phyloP scores from a whole-genome alignment of 2,329 filamentous ascomycete genomes.

The Diplodia seriata region DNA sequence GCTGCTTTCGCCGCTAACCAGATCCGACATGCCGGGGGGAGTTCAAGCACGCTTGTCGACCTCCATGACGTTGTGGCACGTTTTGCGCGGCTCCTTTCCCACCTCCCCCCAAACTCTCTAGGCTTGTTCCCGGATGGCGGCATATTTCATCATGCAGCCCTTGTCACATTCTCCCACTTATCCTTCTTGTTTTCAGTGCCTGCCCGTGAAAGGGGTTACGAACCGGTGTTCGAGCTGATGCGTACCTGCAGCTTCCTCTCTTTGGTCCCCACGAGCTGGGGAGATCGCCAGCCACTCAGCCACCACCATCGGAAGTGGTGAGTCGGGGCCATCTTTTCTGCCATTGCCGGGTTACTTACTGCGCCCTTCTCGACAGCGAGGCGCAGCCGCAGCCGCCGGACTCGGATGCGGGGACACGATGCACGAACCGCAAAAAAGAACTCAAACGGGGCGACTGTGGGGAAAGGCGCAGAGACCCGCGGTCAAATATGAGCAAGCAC shows the following conservation, averaged over 20 bases:
- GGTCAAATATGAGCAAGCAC: background rate
- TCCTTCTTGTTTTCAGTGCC: background rate
- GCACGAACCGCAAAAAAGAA: background rate
- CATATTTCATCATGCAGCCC: slow-evolving; percentile 13
- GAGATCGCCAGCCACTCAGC: background rate
- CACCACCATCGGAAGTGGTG: background rate
- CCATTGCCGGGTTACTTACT: background rate
- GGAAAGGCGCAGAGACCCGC: background rate
- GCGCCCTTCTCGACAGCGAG: background rate
- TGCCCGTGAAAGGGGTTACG: background rate
- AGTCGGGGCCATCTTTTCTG: background rate
- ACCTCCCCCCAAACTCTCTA: background rate
- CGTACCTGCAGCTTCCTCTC: background rate
- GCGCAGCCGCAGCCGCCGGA: background rate
- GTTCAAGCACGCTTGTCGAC: too few relatives aligned
- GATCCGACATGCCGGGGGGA: background rate
- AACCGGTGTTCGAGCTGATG: background rate
- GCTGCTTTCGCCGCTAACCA: slow-evolving; percentile 5
- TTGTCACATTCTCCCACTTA: background rate
- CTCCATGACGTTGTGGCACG: slow-evolving; percentile 9
- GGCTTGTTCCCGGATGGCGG: background rate
- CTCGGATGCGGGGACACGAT: background rate
- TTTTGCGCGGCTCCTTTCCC: slow-evolving; percentile 4
- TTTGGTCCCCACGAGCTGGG: background rate
- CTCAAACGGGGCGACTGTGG: background rate